These are phyloP conservation scores for Chlorella sp. DNA, from an alignment of 139 green algal genomes.

Conservation along the genomic window DNA sequence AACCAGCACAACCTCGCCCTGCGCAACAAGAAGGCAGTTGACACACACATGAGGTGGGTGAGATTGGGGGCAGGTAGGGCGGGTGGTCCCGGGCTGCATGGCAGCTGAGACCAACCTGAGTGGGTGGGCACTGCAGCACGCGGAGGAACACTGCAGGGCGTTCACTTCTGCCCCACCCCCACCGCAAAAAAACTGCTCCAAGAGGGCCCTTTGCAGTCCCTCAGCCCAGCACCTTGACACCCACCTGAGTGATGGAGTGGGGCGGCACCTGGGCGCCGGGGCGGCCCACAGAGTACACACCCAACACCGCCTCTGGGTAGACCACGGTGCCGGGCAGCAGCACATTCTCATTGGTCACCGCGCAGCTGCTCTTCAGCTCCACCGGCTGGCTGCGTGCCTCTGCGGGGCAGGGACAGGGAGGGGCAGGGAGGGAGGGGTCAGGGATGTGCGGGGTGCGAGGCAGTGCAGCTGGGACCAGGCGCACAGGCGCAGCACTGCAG, in stretches of 20 bases:
- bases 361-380: not conserved
- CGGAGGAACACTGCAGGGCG: too few relatives aligned
- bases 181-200: too few relatives aligned
- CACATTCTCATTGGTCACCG: not conserved
- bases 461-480: not conserved
- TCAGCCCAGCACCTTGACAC: not conserved
- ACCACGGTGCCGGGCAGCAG: not conserved
- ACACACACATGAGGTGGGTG: too few relatives aligned
- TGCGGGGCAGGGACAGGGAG: not conserved
- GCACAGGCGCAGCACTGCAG: not conserved
- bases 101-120: too few relatives aligned
- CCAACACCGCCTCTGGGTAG: not conserved
- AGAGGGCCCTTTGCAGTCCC: too few relatives aligned
- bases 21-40: too few relatives aligned
- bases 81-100: not conserved
- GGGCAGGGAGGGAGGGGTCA: too few relatives aligned
- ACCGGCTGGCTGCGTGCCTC: not conserved
- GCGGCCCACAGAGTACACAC: not conserved
- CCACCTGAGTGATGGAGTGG: not conserved
- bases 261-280: not conserved
- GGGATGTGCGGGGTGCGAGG: too few relatives aligned
- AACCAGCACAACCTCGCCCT: not conserved
- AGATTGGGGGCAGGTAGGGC: not conserved
- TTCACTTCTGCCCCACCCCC: too few relatives aligned
- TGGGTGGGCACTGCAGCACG: too few relatives aligned